Evolutionary conservation across 441 rosid genomes (phyloP), one percentile per base, ranked within the genome.

Genomic region (Melastoma candidum): DNA sequence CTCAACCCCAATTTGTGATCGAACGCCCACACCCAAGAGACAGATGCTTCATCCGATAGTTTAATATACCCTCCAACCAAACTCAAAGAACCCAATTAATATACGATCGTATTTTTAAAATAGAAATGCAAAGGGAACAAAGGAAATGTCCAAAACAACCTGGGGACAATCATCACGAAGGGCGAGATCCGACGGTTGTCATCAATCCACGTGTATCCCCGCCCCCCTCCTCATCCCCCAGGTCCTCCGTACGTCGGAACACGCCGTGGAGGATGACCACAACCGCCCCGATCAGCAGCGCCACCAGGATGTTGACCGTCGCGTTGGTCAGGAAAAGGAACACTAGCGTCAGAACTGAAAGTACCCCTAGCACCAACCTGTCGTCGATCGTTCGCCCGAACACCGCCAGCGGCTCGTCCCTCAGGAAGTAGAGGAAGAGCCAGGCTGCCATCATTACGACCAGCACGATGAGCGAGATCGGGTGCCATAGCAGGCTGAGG

Each of bases 181-280:
- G 14, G 2, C 45, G 22, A 2, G 56, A 52, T 39, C 56, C 56
- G 56, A 14, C 56, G 56, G 45, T 10, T 26, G 4, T 26, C 44
- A 56, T 56, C 59, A 56, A 9, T 41, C 59, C 59, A n/a, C 43
- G 59, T 24, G 49, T 56, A 12, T 29, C 51, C 6, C 3, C 44
- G 24, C 49, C 68, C 32, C 75, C 87, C 59, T 70, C 85, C 53
- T 77, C 58, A 17, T 17, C 22, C 22, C 22, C 22, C 53, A 80
- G 64, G 69, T 78, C 83, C n/a, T 83, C 83, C 25, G 79, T 78
- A 73, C 54, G 78, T 80, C 90, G 73, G 56, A 83, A 53, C 27
- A 68, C 72, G 67, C 83, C 77, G 49, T 83, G 90, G n/a, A 76
- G 41, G 66, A 68, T 25, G 62, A 83, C 73, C 11, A 80, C 12